phyloP scores from a whole-genome alignment of 2,329 filamentous ascomycete species.

The Neopestalotiopsis sp. region DNA sequence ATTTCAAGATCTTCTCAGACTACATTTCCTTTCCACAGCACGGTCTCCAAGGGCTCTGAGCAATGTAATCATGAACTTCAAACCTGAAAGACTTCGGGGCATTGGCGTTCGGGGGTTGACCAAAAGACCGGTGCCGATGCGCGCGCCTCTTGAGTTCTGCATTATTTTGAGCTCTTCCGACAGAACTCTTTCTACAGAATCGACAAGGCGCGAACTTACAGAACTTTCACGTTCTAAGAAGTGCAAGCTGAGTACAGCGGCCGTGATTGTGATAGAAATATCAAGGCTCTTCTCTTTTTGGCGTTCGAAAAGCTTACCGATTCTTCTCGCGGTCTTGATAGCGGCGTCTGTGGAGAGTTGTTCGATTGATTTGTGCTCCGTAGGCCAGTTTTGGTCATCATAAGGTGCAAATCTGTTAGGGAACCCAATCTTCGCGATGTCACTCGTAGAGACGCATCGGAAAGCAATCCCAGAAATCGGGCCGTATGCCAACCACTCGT shows the following conservation, averaged over 20 bases:
- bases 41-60: neutral
- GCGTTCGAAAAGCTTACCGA: neutral
- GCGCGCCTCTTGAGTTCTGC: neutral
- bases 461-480: neutral
- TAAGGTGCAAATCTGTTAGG: neutral
- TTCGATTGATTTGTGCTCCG: neutral
- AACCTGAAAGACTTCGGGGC: too few relatives aligned
- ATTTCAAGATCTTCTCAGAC: neutral
- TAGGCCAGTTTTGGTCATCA: too few relatives aligned
- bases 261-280: neutral
- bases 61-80: neutral
- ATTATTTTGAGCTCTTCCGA: neutral
- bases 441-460: neutral
- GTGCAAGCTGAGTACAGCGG: neutral
- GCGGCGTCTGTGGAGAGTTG: neutral
- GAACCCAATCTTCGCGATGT: neutral
- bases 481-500: constrained; percentile 3
- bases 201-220: too few relatives aligned
- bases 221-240: neutral
- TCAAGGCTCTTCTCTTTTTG: neutral
- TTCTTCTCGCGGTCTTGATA: neutral
- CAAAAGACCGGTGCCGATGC: neutral
- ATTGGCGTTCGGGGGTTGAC: neutral
- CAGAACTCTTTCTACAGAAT: neutral
- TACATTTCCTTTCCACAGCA: neutral